Conservation (phyloP, 139 green algal genomes). For the Monoraphidium neglectum region DNA sequence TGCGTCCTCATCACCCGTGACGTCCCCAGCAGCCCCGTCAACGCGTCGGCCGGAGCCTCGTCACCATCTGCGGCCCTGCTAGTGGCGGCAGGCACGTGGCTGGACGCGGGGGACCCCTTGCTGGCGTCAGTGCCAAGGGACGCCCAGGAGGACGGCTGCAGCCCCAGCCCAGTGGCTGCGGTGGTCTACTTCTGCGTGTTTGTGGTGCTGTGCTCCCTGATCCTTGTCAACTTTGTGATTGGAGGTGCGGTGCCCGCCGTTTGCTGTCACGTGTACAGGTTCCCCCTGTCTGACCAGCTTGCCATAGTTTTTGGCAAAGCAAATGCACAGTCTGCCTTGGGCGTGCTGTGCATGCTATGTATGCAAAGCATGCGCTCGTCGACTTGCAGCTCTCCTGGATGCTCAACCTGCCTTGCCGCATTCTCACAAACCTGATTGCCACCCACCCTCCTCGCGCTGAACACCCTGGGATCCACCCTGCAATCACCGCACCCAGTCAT, state of each 20-base stretch:
- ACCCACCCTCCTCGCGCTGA: background rate
- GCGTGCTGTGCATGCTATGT: too few relatives aligned
- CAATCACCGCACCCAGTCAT: too few relatives aligned
- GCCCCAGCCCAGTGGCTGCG: slow-evolving; percentile 22
- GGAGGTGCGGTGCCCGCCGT: slow-evolving; percentile 33
- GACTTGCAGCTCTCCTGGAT: too few relatives aligned
- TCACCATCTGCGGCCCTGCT: too few relatives aligned
- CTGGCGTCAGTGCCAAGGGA: slow-evolving; percentile 19
- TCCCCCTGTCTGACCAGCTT: slow-evolving; percentile 15
- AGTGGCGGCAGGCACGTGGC: slow-evolving; percentile 36
- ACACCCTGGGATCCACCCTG: background rate
- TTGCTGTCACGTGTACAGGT: too few relatives aligned
- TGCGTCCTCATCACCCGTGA: slow-evolving; percentile 42
- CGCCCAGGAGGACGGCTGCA: slow-evolving; percentile 36
- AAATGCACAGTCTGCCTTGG: background rate
- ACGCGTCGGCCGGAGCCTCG: too few relatives aligned
- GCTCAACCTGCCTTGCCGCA: background rate
- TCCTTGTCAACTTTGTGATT: slow-evolving; percentile 82
- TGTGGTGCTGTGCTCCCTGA: slow-evolving; percentile 64
- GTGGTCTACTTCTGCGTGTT: slow-evolving; percentile 76
- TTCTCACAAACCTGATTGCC: background rate
- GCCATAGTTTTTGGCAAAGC: slow-evolving; percentile 32
- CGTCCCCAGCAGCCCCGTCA: too few relatives aligned
- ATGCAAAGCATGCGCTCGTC: too few relatives aligned
- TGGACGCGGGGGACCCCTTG: slow-evolving; percentile 28